phyloP scores from a whole-genome alignment of 148 eudicot genomes.

The Fallopia convolvulus region DNA sequence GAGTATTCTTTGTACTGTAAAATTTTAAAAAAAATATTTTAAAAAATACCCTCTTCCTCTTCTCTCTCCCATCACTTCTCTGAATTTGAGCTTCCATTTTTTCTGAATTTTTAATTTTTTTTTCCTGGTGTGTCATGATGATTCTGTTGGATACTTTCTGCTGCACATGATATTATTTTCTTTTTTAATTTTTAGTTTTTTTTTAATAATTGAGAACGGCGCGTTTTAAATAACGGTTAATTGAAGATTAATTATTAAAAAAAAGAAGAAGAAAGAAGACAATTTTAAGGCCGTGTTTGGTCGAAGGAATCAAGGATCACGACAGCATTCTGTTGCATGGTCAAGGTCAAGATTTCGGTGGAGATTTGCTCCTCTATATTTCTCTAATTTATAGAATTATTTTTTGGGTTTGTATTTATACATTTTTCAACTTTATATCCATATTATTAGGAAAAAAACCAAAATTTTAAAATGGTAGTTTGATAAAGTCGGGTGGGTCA shows the following conservation, averaged over 20 bases:
- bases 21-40: background rate
- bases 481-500: too few species aligned
- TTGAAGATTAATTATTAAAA: background rate
- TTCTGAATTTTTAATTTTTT: background rate
- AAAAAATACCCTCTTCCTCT: slow-evolving; percentile 1
- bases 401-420: background rate
- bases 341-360: slow-evolving; percentile 12
- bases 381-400: too few species aligned
- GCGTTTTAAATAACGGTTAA: slow-evolving; percentile 4
- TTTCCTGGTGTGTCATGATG: slow-evolving; percentile 1
- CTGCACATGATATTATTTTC: slow-evolving; percentile 2
- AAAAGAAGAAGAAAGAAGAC: background rate
- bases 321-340: background rate
- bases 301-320: background rate
- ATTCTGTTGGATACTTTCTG: slow-evolving; percentile 7
- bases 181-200: background rate
- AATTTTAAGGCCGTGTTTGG: background rate
- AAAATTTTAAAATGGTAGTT: background rate
- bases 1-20: slow-evolving; percentile 11
- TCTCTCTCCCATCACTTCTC: background rate
- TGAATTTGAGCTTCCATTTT: slow-evolving; percentile 4
- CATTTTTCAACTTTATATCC: background rate
- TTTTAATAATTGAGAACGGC: background rate
- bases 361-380: background rate
- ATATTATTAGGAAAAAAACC: background rate